Conservation (phyloP, 2,329 filamentous ascomycete species). For the Exutisphaerella laricina region DNA sequence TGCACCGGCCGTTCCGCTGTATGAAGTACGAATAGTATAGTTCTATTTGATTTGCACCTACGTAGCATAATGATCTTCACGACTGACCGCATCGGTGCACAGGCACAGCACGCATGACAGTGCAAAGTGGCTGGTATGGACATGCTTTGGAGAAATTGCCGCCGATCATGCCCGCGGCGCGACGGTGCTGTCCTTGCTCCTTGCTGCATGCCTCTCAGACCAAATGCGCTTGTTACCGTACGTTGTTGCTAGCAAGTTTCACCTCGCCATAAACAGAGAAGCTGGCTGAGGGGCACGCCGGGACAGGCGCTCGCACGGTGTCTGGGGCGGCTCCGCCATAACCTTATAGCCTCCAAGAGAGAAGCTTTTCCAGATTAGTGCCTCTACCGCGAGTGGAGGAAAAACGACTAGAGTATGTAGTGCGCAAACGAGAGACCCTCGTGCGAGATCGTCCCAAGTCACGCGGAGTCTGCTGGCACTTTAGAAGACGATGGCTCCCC, state of each 20-base stretch:
- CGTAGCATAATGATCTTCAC: too few species aligned
- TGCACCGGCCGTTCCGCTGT: too few species aligned
- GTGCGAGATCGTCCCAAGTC: not conserved
- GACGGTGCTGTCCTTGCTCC: too few species aligned
- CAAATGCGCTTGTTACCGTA: too few species aligned
- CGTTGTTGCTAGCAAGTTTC: conserved; percentile 4
- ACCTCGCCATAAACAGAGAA: not conserved
- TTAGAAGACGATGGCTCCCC: not conserved
- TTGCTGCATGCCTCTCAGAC: too few species aligned
- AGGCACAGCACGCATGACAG: too few species aligned
- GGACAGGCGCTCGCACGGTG: conserved; percentile 1
- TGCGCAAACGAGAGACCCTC: not conserved
- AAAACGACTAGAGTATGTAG: not conserved
- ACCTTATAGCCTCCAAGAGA: not conserved
- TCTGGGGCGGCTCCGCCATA: not conserved
- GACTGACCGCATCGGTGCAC: too few species aligned
- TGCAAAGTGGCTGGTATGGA: too few species aligned
- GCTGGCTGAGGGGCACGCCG: not conserved
- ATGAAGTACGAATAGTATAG: too few species aligned
- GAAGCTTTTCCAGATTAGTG: conserved; percentile 1
- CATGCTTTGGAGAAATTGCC: too few species aligned
- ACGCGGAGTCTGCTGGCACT: not conserved
- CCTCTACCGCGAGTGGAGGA: conserved; percentile 1
- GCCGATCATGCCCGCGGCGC: too few species aligned
- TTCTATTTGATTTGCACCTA: too few species aligned